Conservation (phyloP, 257 asterid genomes). For the Solanum verrucosum region DNA sequence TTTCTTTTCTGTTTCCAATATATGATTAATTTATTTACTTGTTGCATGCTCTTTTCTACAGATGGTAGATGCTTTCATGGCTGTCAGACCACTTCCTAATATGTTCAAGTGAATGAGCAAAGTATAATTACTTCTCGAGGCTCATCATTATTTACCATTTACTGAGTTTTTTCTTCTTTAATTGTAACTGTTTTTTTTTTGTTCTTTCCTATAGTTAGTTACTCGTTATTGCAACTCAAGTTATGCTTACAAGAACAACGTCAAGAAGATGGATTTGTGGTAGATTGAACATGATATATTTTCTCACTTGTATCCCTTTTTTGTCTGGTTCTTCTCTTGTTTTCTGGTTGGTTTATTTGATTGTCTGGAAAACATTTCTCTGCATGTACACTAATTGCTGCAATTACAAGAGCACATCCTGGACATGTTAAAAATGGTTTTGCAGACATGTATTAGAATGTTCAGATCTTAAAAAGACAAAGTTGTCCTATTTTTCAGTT, state of each 20-base stretch:
- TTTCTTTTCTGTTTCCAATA: not conserved
- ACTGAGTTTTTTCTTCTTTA: not conserved
- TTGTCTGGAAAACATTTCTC: not conserved
- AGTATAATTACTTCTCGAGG: not conserved
- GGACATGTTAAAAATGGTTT: not conserved
- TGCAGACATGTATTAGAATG: not conserved
- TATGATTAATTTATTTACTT: not conserved
- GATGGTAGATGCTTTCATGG: constrained; percentile 95
- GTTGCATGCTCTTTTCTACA: constrained; percentile 15
- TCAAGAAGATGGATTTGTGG: not conserved
- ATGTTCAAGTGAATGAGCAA: constrained; percentile 45
- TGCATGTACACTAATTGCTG: not conserved
- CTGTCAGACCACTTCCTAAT: constrained; percentile 72
- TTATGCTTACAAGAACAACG: not conserved
- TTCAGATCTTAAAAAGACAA: not conserved
- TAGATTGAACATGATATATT: not conserved
- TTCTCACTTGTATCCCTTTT: not conserved
- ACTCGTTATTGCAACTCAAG: not conserved
- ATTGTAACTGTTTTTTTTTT: not conserved
- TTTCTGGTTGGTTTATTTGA: not conserved
- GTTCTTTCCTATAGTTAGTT: not conserved
- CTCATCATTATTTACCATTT: not conserved
- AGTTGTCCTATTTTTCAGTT: not conserved
- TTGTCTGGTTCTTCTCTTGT: not conserved
- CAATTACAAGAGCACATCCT: not conserved